Conservation (phyloP, 345 rosid species). For the Adansonia digitata region DNA sequence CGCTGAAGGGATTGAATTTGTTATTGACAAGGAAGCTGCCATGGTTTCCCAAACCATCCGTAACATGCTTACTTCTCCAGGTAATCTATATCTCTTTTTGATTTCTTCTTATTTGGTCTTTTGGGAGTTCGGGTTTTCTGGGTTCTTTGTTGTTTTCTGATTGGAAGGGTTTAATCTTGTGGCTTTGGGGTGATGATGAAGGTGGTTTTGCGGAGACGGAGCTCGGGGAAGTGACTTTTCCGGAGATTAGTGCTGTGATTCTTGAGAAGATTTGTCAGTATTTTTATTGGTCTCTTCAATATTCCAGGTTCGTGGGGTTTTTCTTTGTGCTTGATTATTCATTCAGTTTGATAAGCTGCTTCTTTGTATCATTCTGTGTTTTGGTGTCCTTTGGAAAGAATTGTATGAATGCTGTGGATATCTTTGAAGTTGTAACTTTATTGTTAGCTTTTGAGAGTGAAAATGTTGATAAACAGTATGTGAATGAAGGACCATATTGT, state of each 20-base stretch:
- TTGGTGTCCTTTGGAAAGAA: too few relatives aligned
- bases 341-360: not conserved
- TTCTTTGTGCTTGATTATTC: not conserved
- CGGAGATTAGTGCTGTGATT: conserved; percentile 78
- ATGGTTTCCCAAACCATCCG: too few relatives aligned
- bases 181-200: not conserved
- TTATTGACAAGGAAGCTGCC: conserved; percentile 73
- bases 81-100: conserved; percentile 13
- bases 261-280: conserved; percentile 90
- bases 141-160: conserved; percentile 4
- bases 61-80: too few relatives aligned
- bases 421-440: not conserved
- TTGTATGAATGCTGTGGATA: not conserved
- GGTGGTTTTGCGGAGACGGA: conserved; percentile 58
- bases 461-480: not conserved
- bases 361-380: too few relatives aligned
- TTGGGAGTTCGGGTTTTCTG: not conserved
- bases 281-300: conserved; percentile 84
- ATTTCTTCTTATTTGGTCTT: not conserved
- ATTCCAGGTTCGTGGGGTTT: too few relatives aligned
- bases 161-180: not conserved
- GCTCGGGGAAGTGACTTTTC: conserved; percentile 80
- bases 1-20: conserved; percentile 76
- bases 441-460: not conserved
- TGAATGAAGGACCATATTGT: not conserved